Evolutionary conservation across 2,329 filamentous ascomycete species (phyloP), one percentile per base, ranked within the genome.

Genomic region (Sclerotinia sclerotiorum): DNA sequence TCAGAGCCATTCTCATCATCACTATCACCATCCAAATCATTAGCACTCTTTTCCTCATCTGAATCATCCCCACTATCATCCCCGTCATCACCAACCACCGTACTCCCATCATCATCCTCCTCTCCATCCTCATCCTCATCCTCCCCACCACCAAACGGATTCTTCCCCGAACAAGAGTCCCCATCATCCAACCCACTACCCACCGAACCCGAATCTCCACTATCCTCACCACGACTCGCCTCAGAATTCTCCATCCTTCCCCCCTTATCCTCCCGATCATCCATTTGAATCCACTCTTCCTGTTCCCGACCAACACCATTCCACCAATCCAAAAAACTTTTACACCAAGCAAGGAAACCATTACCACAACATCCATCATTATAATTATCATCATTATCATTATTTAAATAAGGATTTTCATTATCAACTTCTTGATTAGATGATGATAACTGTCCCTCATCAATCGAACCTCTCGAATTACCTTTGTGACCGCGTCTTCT

Each of bases 201-300:
- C 13, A 44, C 39, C 35, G 51, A 65, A 32, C 15, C 2, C 29
- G 57, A 29, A 32, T 46, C 51, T 35, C 24, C 63, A 35, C 27
- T 17, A 15, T 44, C 63, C 19, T 11, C 5, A 19, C 10, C 27
- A 39, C 19, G 21, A 17, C 21, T 11, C 10, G 17, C 11, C 15
- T 65, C 35, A 6, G 35, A 42, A 5, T 44, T n/a, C 17, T 44
- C 13, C 8, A n/a, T 2, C 48, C 35, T 13, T 21, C 48, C 19
- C 15, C 17, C 29, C 7, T 48, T 24, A 10, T 21, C 13, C 21
- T 65, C 32, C 19, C 39, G 39, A 32, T 65, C 52, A 13, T 65
- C 63, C 63, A 48, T 58, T 8, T 27, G n/a, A 57, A 66, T 58
- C 63, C 63, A 66, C 24, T 66, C 51, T 32, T 58, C 52, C n/a